A percentile compares a stretch with the other conserved stretches of the same genome.
Conservation (phyloP, 768 basidiomycete species). For the Suillus brevipes region DNA sequence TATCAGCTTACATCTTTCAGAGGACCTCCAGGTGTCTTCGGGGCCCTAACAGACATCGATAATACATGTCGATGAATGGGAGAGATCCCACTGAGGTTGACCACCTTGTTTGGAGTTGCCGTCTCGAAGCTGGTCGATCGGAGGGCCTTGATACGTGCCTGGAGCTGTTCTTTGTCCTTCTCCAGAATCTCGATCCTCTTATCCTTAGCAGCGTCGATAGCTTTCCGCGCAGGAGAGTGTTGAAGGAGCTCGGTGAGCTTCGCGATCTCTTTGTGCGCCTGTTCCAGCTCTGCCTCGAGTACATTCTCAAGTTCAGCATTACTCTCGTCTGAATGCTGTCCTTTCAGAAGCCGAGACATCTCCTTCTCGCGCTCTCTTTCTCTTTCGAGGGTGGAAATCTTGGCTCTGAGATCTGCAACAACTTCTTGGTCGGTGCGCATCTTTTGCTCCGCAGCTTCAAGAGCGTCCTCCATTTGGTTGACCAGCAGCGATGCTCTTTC, state of each 20-base stretch:
- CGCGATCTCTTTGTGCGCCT: constrained; percentile 75
- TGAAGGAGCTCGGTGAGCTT: constrained; percentile 63
- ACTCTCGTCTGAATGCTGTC: constrained; percentile 29
- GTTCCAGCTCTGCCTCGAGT: constrained; percentile 75
- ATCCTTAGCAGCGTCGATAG: constrained; percentile 77
- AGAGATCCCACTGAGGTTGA: constrained; percentile 64
- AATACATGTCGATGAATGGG: constrained; percentile 75
- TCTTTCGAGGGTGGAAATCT: constrained; percentile 56
- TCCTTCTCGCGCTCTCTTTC: constrained; percentile 45
- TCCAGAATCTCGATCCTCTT: constrained; percentile 74
- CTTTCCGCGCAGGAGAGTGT: constrained; percentile 74
- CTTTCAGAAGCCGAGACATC: constrained; percentile 20
- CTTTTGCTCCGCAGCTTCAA: constrained; percentile 73
- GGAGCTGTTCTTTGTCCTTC: constrained; percentile 71
- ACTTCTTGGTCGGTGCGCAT: constrained; percentile 62
- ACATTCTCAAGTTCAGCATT: constrained; percentile 59
- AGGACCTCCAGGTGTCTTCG: constrained; percentile 79
- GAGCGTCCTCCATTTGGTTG: constrained; percentile 71
- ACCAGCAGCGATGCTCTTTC: constrained; percentile 56
- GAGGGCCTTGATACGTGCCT: constrained; percentile 66
- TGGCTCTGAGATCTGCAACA: constrained; percentile 50
- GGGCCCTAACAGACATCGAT: constrained; percentile 64
- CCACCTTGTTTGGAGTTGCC: constrained; percentile 56
- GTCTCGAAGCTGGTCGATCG: constrained; percentile 52
- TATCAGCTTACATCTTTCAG: constrained; percentile 63